Evolutionary conservation across 768 basidiomycete species (phyloP).

Genomic region (Pulveroboletus sp.): DNA sequence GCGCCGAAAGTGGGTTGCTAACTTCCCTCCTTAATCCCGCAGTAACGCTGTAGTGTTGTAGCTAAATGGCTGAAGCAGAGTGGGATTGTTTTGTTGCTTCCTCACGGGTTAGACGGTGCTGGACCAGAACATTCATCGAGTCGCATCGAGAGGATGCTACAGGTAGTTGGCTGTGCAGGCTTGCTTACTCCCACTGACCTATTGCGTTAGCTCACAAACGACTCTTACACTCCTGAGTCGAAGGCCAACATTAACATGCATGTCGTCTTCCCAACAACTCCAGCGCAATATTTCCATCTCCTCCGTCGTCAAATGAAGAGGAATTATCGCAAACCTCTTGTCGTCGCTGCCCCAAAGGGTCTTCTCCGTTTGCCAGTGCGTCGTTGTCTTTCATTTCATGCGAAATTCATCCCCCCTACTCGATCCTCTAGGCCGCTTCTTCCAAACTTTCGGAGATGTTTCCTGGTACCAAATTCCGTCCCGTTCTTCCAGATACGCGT

Average conservation of each 20-base stretch:
- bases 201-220: constrained; percentile 67
- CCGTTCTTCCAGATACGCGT: constrained; percentile 55
- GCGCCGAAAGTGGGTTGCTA: constrained; percentile 65
- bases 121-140: constrained; percentile 92
- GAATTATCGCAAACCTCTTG: constrained; percentile 82
- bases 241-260: constrained; percentile 72
- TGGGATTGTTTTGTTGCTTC: constrained; percentile 78
- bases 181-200: not conserved
- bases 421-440: constrained; percentile 60
- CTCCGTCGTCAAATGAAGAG: constrained; percentile 81
- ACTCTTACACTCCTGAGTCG: constrained; percentile 40
- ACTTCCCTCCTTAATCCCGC: not conserved
- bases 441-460: constrained; percentile 62
- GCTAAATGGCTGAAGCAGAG: constrained; percentile 95
- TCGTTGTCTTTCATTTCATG: not conserved
- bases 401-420: not conserved
- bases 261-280: constrained; percentile 80
- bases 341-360: constrained; percentile 83
- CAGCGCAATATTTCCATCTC: constrained; percentile 91
- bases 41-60: constrained; percentile 22
- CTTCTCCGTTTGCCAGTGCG: constrained; percentile 69
- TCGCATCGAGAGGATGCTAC: constrained; percentile 86
- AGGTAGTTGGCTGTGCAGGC: constrained; percentile 42
- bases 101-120: constrained; percentile 89
- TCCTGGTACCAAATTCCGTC: constrained; percentile 57